These are phyloP conservation scores for Cadophora sp. DNA, from an alignment of 2,329 filamentous ascomycete genomes.

Conservation along the genomic window DNA sequence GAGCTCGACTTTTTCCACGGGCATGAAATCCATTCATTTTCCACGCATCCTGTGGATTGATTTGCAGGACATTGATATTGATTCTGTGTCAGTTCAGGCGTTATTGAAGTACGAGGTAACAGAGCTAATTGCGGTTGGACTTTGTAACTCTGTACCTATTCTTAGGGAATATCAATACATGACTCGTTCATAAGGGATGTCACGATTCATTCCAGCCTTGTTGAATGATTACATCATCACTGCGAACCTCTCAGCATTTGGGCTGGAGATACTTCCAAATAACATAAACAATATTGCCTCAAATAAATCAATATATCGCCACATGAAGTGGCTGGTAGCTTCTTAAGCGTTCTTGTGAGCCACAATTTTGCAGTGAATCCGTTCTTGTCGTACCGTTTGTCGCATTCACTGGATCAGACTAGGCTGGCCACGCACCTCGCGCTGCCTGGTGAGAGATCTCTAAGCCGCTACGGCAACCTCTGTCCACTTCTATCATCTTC, in stretches of 20 bases:
- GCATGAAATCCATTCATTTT: neutral
- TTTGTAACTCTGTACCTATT: neutral
- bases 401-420: neutral
- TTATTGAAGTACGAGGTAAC: neutral
- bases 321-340: neutral
- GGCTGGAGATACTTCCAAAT: neutral
- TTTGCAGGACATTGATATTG: neutral
- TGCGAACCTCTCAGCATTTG: neutral
- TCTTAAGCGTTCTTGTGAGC: neutral
- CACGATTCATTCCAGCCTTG: conserved; percentile 18
- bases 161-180: neutral
- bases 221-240: conserved; percentile 3
- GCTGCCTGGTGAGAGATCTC: conserved; percentile 23
- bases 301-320: neutral
- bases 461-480: conserved; percentile 12
- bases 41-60: neutral
- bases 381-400: neutral
- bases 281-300: neutral
- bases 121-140: neutral
- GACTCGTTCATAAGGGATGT: conserved; percentile 1
- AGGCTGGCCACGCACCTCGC: conserved; percentile 13
- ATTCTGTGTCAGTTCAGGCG: neutral
- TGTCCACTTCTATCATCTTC: conserved; percentile 10
- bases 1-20: neutral
- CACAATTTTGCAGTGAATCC: neutral